Conservation (phyloP, 2,329 filamentous ascomycete species). For the Aspergillus bombycis region DNA sequence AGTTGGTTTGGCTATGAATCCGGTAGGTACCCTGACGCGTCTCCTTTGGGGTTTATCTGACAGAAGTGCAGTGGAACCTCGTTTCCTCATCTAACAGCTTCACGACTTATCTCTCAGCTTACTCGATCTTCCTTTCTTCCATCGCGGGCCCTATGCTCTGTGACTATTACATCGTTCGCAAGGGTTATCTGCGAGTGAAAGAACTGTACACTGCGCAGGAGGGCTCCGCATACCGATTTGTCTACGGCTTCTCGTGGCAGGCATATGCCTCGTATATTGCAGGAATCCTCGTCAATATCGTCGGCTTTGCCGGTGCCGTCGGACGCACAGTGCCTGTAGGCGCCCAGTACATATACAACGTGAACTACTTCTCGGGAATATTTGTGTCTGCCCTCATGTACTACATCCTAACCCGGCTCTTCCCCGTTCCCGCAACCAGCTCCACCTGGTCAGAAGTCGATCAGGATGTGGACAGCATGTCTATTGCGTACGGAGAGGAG, state of each 20-base stretch:
- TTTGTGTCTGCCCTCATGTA: constrained; percentile 70
- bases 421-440: constrained; percentile 74
- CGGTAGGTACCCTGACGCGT: constrained; percentile 49
- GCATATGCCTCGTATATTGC: constrained; percentile 80
- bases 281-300: constrained; percentile 86
- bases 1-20: constrained; percentile 82
- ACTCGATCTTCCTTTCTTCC: constrained; percentile 90
- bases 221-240: constrained; percentile 70
- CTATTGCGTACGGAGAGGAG: constrained; percentile 36
- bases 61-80: constrained; percentile 60
- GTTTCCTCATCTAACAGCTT: constrained; percentile 77
- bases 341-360: constrained; percentile 82
- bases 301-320: constrained; percentile 84
- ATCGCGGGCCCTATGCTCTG: constrained; percentile 89
- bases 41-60: background rate
- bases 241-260: constrained; percentile 76
- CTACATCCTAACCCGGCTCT: constrained; percentile 69
- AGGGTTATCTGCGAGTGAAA: constrained; percentile 76
- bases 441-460: constrained; percentile 76
- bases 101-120: constrained; percentile 87
- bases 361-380: constrained; percentile 90
- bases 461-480: constrained; percentile 34
- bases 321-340: constrained; percentile 72
- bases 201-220: constrained; percentile 74
- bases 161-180: constrained; percentile 86